Evolutionary conservation across 2,329 filamentous ascomycete species (phyloP).

Genomic region (Pseudopyrenochaeta lycopersici): DNA sequence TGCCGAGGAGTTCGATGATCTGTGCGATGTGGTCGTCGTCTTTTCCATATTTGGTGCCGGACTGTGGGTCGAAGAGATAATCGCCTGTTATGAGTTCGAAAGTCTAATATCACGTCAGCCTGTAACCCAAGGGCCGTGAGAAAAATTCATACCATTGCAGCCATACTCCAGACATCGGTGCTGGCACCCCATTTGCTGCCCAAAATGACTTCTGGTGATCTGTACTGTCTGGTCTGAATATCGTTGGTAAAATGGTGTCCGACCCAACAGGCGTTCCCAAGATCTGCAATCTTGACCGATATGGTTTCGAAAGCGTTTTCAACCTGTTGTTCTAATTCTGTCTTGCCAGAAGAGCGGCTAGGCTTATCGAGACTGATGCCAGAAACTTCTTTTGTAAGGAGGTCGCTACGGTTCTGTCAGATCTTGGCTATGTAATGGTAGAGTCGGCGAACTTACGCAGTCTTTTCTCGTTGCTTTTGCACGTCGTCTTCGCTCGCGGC

Average conservation of each 20-base stretch:
- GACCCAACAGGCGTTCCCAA: conserved; percentile 98
- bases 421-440: conserved; percentile 4
- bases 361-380: conserved; percentile 87
- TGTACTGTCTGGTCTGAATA: conserved; percentile 96
- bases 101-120: conserved; percentile 65
- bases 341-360: conserved; percentile 61
- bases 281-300: conserved; percentile 97
- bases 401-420: conserved; percentile 66
- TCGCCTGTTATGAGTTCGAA: conserved; percentile 98
- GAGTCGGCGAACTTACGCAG: conserved; percentile 72
- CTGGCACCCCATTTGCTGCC: conserved; percentile 99
- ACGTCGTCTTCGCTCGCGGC: conserved; percentile 60
- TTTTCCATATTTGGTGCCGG: conserved; percentile 98
- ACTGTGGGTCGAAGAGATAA: conserved; percentile 98
- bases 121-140: neutral
- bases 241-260: conserved; percentile 99
- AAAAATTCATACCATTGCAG: conserved; percentile 80
- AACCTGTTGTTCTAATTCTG: conserved; percentile 56
- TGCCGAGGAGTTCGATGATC: conserved; percentile 94
- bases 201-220: conserved; percentile 95
- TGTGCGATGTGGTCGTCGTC: conserved; percentile 99
- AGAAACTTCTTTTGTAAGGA: conserved; percentile 91
- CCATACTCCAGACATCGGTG: conserved; percentile 99
- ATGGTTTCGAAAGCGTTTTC: conserved; percentile 79
- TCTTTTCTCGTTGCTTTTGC: conserved; percentile 89